Percentiles rank a stretch among this genome's conserved stretches.
Conservation (phyloP, 345 rosid genomes). For the Rhodomyrtus tomentosa region DNA sequence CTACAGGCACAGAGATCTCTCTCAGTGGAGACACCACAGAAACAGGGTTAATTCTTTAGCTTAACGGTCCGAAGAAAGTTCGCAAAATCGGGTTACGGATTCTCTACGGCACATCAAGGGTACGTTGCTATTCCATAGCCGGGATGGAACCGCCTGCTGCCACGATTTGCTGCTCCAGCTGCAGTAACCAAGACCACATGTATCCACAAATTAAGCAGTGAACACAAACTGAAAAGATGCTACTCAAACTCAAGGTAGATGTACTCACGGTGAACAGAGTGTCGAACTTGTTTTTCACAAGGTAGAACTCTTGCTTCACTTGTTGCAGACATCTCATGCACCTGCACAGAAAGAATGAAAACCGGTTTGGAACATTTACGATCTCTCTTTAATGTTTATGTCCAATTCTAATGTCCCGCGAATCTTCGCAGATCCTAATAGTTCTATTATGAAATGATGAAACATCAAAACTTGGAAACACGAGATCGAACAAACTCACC, state of each 20-base stretch:
- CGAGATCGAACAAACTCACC: constrained; percentile 20
- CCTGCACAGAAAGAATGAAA: constrained; percentile 21
- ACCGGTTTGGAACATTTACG: not conserved
- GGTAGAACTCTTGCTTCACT: constrained; percentile 70
- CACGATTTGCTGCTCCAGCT: constrained; percentile 87
- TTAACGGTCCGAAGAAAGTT: not conserved
- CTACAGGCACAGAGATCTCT: not conserved
- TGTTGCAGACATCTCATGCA: constrained; percentile 77
- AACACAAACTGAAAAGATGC: not conserved
- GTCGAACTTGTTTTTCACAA: constrained; percentile 72
- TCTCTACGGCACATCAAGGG: not conserved
- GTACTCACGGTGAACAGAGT: constrained; percentile 49
- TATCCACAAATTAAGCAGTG: not conserved
- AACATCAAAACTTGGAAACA: not conserved
- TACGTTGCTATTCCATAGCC: not conserved
- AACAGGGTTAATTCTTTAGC: not conserved
- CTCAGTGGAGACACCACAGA: not conserved
- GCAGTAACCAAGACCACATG: constrained; percentile 2
- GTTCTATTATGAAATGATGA: not conserved
- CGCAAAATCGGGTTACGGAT: not conserved
- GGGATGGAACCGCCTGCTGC: constrained; percentile 82
- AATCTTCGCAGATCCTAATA: not conserved
- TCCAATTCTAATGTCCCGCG: not conserved
- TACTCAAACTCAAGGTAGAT: not conserved
- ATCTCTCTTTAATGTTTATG: not conserved